Evolutionary conservation across 208 protist genomes (phyloP), one percentile per base, ranked within the genome.

Genomic region (Endotrypanum monterogeii): DNA sequence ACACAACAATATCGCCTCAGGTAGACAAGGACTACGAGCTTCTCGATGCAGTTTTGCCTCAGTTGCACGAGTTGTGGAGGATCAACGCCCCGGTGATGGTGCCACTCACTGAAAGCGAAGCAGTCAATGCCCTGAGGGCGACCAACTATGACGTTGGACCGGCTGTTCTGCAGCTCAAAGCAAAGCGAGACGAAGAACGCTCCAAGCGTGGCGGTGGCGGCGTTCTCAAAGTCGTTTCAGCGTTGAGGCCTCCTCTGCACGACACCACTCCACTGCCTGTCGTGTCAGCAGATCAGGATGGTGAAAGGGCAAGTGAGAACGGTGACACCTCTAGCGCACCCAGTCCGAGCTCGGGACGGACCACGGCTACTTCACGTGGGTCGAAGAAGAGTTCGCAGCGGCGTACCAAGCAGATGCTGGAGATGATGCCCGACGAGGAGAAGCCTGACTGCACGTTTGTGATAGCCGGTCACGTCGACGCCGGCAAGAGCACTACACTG

Each of bases 401-500:
- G 37, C 75, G 72, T 30, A 84, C 75, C 23, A 77, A 75, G 52
- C 63, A 76, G 65, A 80, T 79, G 71, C 74, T 80, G 18, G 63
- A 74, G 67, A 74, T 85, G 76, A 56, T 80, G 70, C 82, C 82
- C 20, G 78, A 86, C 58, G 14, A 63, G 50, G 39, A 62, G 8
- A 94, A 91, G 76, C 80, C 83, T 8, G 91, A 96, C 62, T 94
- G 89, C 79, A 96, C 92, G 1, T 87, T 96, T 80, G 87, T 96
- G 3, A 87, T 96, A 50, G 88, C 92, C 25, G 92, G 92, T 30
- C 92, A 96, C 79, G 92, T 96, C 28, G 92, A 96, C 72, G 87
- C 90, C 30, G 92, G 92, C 16, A 96, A 96, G 82, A 94, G 89
- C 60, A 96, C 92, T 30, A 94, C 88, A 30, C 79, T 96, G 28